A percentile compares a stretch with the other conserved stretches of the same genome.
Evolutionary conservation across 139 green algal genomes (phyloP).

Genomic region (Microglena sp.): DNA sequence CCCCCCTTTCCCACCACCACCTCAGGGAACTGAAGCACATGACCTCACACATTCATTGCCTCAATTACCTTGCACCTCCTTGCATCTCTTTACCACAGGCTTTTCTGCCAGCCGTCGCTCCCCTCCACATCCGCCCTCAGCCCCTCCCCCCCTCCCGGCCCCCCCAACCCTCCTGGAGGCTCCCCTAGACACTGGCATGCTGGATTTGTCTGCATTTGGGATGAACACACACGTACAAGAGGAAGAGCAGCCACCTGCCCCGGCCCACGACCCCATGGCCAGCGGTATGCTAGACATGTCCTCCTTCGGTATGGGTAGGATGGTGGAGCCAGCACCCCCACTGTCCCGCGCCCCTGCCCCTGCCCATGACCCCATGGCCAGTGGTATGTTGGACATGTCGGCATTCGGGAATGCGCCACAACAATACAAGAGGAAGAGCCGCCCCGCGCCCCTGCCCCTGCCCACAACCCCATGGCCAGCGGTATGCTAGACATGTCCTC

Average conservation of each 20-base stretch:
- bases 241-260: neutral
- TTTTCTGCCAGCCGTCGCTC: no score
- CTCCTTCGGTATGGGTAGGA: constrained; percentile 32
- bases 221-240: neutral
- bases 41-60: no score
- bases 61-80: no score
- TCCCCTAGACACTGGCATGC: constrained; percentile 19
- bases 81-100: no score
- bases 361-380: neutral
- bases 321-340: constrained; percentile 1
- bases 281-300: constrained; percentile 36
- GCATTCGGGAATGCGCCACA: constrained; percentile 16
- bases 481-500: constrained; percentile 41
- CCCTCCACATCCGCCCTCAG: no score
- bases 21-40: no score
- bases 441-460: no score
- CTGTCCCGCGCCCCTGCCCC: neutral
- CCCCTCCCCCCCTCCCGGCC: no score
- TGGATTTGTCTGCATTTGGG: constrained; percentile 32
- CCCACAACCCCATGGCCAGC: constrained; percentile 1
- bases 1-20: no score
- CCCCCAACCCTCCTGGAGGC: no score
- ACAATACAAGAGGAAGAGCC: no score
- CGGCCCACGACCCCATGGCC: neutral
- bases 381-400: constrained; percentile 38